Percentiles rank a stretch among this genome's conserved stretches.
These are phyloP conservation scores for Ganoderma lucidum DNA, from an alignment of 1,284 basidiomycete species.

Conservation along the genomic window DNA sequence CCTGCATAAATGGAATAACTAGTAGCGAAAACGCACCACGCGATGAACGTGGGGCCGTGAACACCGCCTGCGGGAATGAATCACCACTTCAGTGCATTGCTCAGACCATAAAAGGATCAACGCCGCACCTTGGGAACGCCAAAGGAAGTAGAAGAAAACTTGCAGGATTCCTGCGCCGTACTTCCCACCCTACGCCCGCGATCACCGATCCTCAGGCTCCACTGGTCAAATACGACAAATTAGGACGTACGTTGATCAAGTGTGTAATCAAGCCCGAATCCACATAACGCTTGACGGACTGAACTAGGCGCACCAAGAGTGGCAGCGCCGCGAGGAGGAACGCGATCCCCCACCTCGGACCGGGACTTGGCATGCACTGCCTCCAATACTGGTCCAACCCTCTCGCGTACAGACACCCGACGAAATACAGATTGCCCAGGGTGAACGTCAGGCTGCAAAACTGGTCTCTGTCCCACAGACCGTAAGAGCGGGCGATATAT, in stretches of 20 bases:
- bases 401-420: slow-evolving; percentile 75
- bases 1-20: slow-evolving; percentile 77
- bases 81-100: background rate
- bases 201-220: slow-evolving; percentile 3
- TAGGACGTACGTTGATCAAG: slow-evolving; percentile 71
- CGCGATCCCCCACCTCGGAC: slow-evolving; percentile 64
- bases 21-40: slow-evolving; percentile 71
- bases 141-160: slow-evolving; percentile 74
- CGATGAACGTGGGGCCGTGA: slow-evolving; percentile 59
- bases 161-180: slow-evolving; percentile 73
- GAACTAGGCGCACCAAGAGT: slow-evolving; percentile 78
- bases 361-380: slow-evolving; percentile 44
- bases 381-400: slow-evolving; percentile 61
- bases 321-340: slow-evolving; percentile 69
- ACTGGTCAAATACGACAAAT: background rate
- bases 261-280: slow-evolving; percentile 83
- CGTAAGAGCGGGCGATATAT: slow-evolving; percentile 6
- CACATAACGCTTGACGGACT: slow-evolving; percentile 86
- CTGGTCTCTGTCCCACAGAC: slow-evolving; percentile 69
- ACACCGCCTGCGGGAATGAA: slow-evolving; percentile 39
- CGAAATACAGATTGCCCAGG: slow-evolving; percentile 75
- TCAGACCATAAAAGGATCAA: slow-evolving; percentile 20
- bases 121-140: slow-evolving; percentile 69
- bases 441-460: slow-evolving; percentile 82
- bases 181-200: slow-evolving; percentile 73